phyloP scores from a whole-genome alignment of 2,329 filamentous ascomycete genomes.

The Rugonectria rugulosa region DNA sequence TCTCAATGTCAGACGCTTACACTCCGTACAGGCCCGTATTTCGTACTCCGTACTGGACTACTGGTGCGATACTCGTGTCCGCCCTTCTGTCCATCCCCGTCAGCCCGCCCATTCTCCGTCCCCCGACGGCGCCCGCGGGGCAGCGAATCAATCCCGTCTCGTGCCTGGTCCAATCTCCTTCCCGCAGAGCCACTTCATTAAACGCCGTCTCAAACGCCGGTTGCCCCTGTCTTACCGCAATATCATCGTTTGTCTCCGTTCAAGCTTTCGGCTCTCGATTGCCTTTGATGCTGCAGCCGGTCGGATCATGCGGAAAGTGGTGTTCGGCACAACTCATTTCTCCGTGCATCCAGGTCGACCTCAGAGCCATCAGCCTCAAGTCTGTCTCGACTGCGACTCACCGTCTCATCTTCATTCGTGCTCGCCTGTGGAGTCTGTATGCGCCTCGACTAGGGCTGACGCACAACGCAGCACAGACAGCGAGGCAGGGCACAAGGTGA shows the following conservation, averaged over 20 bases:
- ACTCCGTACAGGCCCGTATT: too few relatives aligned
- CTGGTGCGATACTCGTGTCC: too few relatives aligned
- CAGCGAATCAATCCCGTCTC: not conserved
- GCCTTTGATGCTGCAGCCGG: too few relatives aligned
- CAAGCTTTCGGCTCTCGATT: too few relatives aligned
- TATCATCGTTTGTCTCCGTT: not conserved
- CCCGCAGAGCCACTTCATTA: constrained; percentile 9
- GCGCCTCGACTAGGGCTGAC: not conserved
- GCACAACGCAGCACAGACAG: not conserved
- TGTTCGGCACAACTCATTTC: not conserved
- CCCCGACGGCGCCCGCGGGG: constrained; percentile 6
- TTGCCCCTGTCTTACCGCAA: not conserved
- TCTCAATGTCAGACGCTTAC: too few relatives aligned
- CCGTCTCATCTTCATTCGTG: not conserved
- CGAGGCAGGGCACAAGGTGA: too few relatives aligned
- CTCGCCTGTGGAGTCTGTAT: not conserved
- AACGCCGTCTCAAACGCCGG: too few relatives aligned
- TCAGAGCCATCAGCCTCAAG: too few relatives aligned
- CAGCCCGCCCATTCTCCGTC: not conserved
- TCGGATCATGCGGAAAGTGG: too few relatives aligned
- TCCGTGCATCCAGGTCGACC: too few relatives aligned
- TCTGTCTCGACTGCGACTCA: not conserved
- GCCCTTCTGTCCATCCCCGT: too few relatives aligned
- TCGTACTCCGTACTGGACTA: too few relatives aligned
- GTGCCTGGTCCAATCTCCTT: not conserved